Evolutionary conservation across 352 stramenopile genomes (phyloP).

Genomic region (Globisporangium nagaii): DNA sequence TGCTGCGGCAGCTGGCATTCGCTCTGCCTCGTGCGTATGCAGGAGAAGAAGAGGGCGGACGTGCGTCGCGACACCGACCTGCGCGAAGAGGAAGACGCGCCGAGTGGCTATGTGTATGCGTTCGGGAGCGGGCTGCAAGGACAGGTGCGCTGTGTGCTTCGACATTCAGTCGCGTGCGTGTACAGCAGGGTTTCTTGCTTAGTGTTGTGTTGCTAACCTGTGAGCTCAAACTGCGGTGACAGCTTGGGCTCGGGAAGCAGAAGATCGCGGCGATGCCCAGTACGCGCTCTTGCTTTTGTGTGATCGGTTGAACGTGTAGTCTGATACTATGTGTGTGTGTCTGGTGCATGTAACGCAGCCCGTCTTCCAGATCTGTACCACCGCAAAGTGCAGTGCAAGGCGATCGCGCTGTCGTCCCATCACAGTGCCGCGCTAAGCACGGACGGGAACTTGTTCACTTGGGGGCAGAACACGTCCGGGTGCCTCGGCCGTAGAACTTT

Average conservation of each 20-base stretch:
- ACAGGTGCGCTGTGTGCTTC: constrained; percentile 29
- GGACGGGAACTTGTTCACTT: constrained; percentile 67
- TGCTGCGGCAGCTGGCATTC: constrained; percentile 67
- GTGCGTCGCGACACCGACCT: not conserved
- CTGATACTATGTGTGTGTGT: not conserved
- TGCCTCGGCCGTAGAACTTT: constrained; percentile 41
- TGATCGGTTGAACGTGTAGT: too few species aligned
- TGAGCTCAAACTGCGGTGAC: too few species aligned
- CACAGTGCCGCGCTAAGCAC: constrained; percentile 48
- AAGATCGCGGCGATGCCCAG: constrained; percentile 56
- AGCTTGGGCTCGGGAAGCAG: constrained; percentile 69
- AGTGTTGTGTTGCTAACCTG: too few species aligned
- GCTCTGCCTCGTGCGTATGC: constrained; percentile 41
- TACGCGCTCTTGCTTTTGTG: too few species aligned
- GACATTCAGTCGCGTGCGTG: too few species aligned
- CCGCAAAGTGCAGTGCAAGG: constrained; percentile 38
- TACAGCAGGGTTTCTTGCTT: too few species aligned
- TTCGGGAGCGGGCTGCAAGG: constrained; percentile 70
- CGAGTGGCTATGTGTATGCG: constrained; percentile 46
- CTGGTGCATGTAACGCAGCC: too few species aligned
- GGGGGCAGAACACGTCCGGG: constrained; percentile 49
- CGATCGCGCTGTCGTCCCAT: constrained; percentile 46
- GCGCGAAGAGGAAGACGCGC: not conserved
- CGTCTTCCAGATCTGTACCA: constrained; percentile 49
- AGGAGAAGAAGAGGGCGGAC: constrained; percentile 7